Conservation (phyloP, 2,329 filamentous ascomycete genomes). For the Torrubiellomyces zombiae region DNA sequence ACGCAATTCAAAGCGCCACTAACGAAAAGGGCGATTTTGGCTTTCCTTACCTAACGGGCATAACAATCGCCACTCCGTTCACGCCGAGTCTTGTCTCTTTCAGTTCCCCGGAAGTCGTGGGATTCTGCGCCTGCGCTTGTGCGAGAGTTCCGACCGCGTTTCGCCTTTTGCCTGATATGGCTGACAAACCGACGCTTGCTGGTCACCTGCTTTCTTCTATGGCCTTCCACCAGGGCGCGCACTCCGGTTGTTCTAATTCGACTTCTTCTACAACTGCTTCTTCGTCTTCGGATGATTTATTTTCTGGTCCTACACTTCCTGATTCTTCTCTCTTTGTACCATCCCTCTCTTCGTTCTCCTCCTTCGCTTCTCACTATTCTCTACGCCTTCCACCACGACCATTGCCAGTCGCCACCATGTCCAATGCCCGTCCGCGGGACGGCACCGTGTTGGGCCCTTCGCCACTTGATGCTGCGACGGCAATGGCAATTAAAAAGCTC, state of each 20-base stretch:
- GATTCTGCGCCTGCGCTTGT: constrained; percentile 3
- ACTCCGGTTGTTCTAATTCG: constrained; percentile 3
- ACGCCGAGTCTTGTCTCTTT: background rate
- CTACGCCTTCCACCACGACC: constrained; percentile 9
- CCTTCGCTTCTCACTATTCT: constrained; percentile 4
- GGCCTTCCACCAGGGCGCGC: constrained; percentile 13
- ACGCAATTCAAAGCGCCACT: constrained; percentile 1
- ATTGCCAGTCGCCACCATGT: constrained; percentile 13
- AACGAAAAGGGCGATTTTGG: too few species aligned
- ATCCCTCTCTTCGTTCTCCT: constrained; percentile 5
- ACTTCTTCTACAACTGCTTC: constrained; percentile 6
- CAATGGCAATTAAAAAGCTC: constrained; percentile 21
- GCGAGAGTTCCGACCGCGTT: constrained; percentile 8
- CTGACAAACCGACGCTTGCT: constrained; percentile 20
- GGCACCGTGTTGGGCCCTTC: constrained; percentile 13
- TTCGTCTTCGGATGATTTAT: constrained; percentile 4
- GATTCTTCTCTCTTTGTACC: constrained; percentile 6
- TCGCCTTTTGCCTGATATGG: constrained; percentile 12
- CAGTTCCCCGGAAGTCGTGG: constrained; percentile 2
- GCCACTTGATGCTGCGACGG: constrained; percentile 7
- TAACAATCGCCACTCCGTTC: background rate
- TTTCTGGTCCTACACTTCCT: background rate
- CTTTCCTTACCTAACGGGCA: too few species aligned
- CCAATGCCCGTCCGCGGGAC: constrained; percentile 7
- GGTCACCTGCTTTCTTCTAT: constrained; percentile 13